Conservation (phyloP, 2,329 filamentous ascomycete genomes). For the Mollisia scopiformis region DNA sequence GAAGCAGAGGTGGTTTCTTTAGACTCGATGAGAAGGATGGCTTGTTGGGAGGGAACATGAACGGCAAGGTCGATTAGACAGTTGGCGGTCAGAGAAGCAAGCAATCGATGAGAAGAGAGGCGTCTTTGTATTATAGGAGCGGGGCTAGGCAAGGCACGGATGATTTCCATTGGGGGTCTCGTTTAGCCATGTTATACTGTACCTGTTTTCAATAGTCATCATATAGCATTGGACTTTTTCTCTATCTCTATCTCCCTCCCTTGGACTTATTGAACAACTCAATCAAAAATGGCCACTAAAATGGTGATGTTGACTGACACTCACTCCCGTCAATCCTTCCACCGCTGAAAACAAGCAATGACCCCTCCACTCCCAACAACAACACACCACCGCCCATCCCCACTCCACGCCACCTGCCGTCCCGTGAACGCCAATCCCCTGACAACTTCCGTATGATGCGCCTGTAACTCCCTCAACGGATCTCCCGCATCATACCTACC, state of each 20-base stretch:
- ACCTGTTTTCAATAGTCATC: not conserved
- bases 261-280: no score
- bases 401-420: conserved; percentile 35
- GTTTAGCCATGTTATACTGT: not conserved
- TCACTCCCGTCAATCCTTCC: conserved; percentile 12
- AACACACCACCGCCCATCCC: conserved; percentile 34
- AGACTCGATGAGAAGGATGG: conserved; percentile 69
- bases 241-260: not conserved
- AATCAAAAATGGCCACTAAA: not conserved
- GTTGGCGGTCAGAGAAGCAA: no score
- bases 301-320: not conserved
- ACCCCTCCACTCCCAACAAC: conserved; percentile 32
- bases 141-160: not conserved
- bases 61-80: conserved; percentile 57
- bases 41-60: conserved; percentile 56
- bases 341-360: conserved; percentile 29
- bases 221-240: conserved; percentile 1
- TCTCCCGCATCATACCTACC: conserved; percentile 30
- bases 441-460: conserved; percentile 31
- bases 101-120: no score
- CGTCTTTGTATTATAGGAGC: conserved; percentile 1
- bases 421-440: conserved; percentile 28
- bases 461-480: conserved; percentile 13
- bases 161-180: not conserved
- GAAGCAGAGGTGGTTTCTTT: conserved; percentile 61